These are phyloP conservation scores for Selenicereus undatus DNA, from an alignment of 148 eudicot species.

Conservation along the genomic window DNA sequence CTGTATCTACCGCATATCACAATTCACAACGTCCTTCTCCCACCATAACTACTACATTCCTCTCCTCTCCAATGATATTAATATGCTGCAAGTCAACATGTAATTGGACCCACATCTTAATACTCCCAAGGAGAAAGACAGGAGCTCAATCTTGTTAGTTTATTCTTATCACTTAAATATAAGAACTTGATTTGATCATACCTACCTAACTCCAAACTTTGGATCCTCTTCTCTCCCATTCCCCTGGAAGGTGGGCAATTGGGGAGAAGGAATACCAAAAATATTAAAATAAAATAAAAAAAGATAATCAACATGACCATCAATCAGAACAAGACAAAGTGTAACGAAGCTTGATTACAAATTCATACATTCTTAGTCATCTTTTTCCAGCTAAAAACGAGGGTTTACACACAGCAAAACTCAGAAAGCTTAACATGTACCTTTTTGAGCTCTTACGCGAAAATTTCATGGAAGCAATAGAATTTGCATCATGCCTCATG, in stretches of 20 bases:
- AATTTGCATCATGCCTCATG: conserved; percentile 1
- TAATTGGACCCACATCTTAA: background rate
- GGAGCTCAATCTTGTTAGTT: conserved; percentile 14
- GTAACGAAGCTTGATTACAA: conserved; percentile 10
- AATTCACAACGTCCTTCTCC: background rate
- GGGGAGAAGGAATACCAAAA: background rate
- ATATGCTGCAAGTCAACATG: background rate
- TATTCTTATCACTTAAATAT: background rate
- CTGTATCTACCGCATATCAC: background rate
- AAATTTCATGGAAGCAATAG: background rate
- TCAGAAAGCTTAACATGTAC: background rate
- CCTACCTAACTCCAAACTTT: conserved; percentile 13
- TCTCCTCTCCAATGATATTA: background rate
- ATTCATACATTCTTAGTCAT: conserved; percentile 9
- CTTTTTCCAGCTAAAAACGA: background rate
- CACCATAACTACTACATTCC: background rate
- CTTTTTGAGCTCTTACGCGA: too few relatives aligned
- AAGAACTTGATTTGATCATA: background rate
- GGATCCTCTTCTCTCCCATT: background rate
- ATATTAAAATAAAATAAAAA: too few relatives aligned
- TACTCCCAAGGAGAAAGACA: background rate
- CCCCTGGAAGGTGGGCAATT: background rate
- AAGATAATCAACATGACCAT: background rate
- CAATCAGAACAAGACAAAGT: conserved; percentile 8
- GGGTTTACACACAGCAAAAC: background rate